Evolutionary conservation across 352 stramenopile genomes (phyloP).

Genomic region (Elongisporangium anandrum): DNA sequence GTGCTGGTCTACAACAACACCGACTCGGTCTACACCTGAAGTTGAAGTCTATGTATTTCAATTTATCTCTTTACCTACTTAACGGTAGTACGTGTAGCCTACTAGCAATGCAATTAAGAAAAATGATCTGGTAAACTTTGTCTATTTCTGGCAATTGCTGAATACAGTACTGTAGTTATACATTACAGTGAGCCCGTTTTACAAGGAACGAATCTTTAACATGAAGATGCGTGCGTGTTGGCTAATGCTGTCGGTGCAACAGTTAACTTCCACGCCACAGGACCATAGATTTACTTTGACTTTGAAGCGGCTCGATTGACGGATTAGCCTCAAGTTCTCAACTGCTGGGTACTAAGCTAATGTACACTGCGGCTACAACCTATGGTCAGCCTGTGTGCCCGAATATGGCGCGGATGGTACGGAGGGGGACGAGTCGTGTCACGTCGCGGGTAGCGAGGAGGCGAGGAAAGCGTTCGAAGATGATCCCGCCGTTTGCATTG

Average conservation of each 20-base stretch:
- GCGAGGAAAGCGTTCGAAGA: slow-evolving; percentile 1
- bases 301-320: slow-evolving; percentile 6
- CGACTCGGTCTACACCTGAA: background rate
- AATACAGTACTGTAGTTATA: no score
- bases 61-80: no score
- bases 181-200: background rate
- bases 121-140: background rate
- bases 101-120: background rate
- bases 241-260: no score
- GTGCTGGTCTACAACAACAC: background rate
- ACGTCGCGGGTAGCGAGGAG: slow-evolving; percentile 3
- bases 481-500: background rate
- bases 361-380: background rate
- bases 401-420: background rate
- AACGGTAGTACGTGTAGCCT: background rate
- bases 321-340: slow-evolving; percentile 5
- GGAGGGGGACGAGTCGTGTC: slow-evolving; percentile 1
- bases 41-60: background rate
- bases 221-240: no score
- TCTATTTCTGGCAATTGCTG: no score
- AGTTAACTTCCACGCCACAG: no score
- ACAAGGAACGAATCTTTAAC: background rate
- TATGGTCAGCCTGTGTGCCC: background rate
- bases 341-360: background rate
- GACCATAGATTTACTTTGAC: no score